phyloP scores from a whole-genome alignment of 768 basidiomycete species.

The Hygrophorus pudorinus region DNA sequence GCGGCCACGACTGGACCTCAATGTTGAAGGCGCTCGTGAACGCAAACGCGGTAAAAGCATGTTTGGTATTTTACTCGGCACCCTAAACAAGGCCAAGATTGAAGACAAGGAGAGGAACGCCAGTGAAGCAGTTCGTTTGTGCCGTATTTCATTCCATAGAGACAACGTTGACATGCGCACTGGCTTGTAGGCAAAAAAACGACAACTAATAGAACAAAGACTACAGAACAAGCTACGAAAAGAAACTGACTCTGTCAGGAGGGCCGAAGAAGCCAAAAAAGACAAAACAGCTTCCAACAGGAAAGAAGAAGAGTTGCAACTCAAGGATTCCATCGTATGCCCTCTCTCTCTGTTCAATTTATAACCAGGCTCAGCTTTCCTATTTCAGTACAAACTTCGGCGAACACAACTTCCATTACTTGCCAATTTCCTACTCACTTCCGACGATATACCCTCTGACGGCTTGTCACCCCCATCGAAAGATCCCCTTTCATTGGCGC shows the following conservation, averaged over 20 bases:
- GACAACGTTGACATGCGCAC: neutral
- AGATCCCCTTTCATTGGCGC: slow-evolving; percentile 35
- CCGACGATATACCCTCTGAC: slow-evolving; percentile 49
- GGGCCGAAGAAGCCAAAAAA: slow-evolving; percentile 80
- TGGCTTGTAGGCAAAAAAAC: slow-evolving; percentile 62
- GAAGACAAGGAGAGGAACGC: slow-evolving; percentile 78
- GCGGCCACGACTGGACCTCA: slow-evolving; percentile 67
- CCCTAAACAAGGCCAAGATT: slow-evolving; percentile 79
- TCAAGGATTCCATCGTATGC: slow-evolving; percentile 75
- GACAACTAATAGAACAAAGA: slow-evolving; percentile 75
- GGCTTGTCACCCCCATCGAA: slow-evolving; percentile 22
- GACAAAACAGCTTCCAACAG: slow-evolving; percentile 67
- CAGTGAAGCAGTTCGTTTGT: slow-evolving; percentile 64
- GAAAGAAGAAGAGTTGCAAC: slow-evolving; percentile 73
- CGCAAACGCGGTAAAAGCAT: slow-evolving; percentile 81
- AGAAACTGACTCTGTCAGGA: slow-evolving; percentile 80
- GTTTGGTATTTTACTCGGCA: slow-evolving; percentile 77
- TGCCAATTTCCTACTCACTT: slow-evolving; percentile 67
- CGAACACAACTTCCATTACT: slow-evolving; percentile 61
- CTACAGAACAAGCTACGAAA: slow-evolving; percentile 76
- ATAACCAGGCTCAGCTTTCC: slow-evolving; percentile 3
- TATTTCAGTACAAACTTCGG: slow-evolving; percentile 58
- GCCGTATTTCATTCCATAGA: neutral
- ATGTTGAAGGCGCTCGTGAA: slow-evolving; percentile 38
- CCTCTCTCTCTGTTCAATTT: neutral